Conservation (phyloP, 176 grass and related monocot genomes). For the Juncus inflexus region DNA sequence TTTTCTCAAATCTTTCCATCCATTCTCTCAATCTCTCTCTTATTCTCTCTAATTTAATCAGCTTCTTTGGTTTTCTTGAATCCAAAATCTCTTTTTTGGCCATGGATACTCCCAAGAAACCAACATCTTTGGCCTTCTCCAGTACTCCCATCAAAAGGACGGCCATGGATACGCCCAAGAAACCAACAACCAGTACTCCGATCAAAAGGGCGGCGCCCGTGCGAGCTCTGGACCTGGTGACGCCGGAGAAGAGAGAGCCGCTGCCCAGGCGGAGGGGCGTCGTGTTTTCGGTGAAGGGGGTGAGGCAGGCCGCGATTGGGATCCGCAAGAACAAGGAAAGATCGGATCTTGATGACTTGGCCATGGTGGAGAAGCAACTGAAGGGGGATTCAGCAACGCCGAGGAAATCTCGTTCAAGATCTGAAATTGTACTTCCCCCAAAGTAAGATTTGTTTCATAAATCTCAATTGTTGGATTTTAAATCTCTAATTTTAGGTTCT, state of each 20-base stretch:
- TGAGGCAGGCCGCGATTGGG: conserved; percentile 42
- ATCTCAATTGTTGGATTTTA: not conserved
- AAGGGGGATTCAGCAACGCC: conserved; percentile 2
- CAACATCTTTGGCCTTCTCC: not conserved
- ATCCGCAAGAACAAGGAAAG: conserved; percentile 19
- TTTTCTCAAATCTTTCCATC: not conserved
- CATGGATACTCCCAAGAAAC: conserved; percentile 23
- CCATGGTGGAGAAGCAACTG: conserved; percentile 38
- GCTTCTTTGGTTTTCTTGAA: not conserved
- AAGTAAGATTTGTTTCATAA: conserved; percentile 41
- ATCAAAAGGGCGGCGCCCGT: not conserved
- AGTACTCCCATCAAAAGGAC: not conserved
- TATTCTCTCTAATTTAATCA: not conserved
- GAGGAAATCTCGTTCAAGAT: conserved; percentile 30
- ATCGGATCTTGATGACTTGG: conserved; percentile 36
- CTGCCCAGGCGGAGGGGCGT: conserved; percentile 31
- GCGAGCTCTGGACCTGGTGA: conserved; percentile 29
- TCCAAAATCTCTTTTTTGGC: not conserved
- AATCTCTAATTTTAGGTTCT: not conserved
- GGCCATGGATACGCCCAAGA: conserved; percentile 10
- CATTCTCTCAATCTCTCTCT: not conserved
- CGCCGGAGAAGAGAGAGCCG: conserved; percentile 31
- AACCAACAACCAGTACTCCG: conserved; percentile 5
- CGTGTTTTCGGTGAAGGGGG: conserved; percentile 58
- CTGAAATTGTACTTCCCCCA: conserved; percentile 48